Evolutionary conservation across 148 eudicot genomes (phyloP).

Genomic region (Dysphania ambrosioides): DNA sequence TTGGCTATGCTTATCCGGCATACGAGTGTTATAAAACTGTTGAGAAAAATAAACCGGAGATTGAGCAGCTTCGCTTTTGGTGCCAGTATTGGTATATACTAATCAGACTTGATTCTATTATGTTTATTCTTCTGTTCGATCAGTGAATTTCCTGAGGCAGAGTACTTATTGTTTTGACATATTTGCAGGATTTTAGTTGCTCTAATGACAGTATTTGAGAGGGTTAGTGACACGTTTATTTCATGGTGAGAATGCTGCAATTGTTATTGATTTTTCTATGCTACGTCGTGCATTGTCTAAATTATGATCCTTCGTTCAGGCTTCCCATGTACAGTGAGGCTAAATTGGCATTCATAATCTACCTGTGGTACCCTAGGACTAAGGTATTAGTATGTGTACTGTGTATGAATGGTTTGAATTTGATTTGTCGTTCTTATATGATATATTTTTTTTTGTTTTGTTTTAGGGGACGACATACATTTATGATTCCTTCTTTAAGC

Average conservation of each 20-base stretch:
- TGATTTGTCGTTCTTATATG: conserved; percentile 3
- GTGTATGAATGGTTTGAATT: not conserved
- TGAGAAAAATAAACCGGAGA: conserved; percentile 85
- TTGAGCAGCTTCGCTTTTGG: conserved; percentile 93
- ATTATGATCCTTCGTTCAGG: conserved; percentile 38
- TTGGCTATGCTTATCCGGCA: conserved; percentile 95
- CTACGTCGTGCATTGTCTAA: conserved; percentile 4
- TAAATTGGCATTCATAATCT: conserved; percentile 80
- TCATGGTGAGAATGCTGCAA: conserved; percentile 55
- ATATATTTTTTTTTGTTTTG: conserved; percentile 10
- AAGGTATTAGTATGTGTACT: conserved; percentile 39
- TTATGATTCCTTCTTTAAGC: conserved; percentile 83
- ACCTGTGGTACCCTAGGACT: conserved; percentile 86
- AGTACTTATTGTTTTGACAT: not conserved
- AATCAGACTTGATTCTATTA: not conserved
- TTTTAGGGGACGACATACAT: conserved; percentile 86
- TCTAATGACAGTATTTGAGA: conserved; percentile 68
- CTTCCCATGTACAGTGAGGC: conserved; percentile 97
- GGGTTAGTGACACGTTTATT: conserved; percentile 76
- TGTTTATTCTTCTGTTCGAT: not conserved
- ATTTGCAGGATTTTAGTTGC: conserved; percentile 84
- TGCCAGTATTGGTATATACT: conserved; percentile 84
- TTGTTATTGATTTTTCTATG: not conserved
- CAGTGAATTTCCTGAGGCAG: not conserved
- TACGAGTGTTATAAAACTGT: conserved; percentile 86